Percentiles rank a stretch among this genome's conserved stretches.
These are phyloP conservation scores for Myxozyma vanderwaltii DNA, from an alignment of 805 yeast species.

Conservation along the genomic window DNA sequence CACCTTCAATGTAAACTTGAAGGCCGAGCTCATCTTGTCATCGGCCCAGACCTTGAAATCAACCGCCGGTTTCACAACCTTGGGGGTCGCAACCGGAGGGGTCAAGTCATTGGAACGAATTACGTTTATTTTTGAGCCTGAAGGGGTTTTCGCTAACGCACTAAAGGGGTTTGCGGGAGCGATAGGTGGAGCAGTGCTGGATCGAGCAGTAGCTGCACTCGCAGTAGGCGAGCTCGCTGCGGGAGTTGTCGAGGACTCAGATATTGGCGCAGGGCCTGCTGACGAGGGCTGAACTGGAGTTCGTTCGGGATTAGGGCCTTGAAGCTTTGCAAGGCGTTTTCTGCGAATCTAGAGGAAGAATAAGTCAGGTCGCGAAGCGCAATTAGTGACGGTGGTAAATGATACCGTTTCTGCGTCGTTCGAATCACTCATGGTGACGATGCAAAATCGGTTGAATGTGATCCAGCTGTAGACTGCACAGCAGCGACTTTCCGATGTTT, in stretches of 20 bases:
- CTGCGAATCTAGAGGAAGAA: constrained; percentile 45
- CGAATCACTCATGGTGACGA: constrained; percentile 69
- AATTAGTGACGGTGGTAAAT: not conserved
- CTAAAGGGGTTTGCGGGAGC: constrained; percentile 17
- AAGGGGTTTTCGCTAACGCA: constrained; percentile 8
- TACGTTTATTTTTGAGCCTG: constrained; percentile 15
- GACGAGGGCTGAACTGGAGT: constrained; percentile 18
- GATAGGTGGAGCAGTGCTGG: constrained; percentile 8
- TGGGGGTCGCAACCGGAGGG: constrained; percentile 1
- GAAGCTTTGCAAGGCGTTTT: constrained; percentile 57
- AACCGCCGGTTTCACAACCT: constrained; percentile 6
- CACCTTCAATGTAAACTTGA: constrained; percentile 19
- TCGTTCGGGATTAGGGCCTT: constrained; percentile 22
- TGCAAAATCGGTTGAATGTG: not conserved
- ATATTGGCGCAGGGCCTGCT: constrained; percentile 3
- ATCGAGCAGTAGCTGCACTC: not conserved
- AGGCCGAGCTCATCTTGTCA: constrained; percentile 6
- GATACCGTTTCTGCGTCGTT: constrained; percentile 13
- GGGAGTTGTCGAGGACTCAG: constrained; percentile 15
- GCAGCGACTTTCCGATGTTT: not conserved
- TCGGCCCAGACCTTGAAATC: constrained; percentile 29
- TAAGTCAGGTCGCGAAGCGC: no score
- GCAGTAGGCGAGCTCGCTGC: not conserved
- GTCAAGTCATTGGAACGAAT: constrained; percentile 3
- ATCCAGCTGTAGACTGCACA: not conserved